A percentile compares a stretch with the other conserved stretches of the same genome.
Evolutionary conservation across 352 stramenopile genomes (phyloP).

Genomic region (Thalassiosira hispida): DNA sequence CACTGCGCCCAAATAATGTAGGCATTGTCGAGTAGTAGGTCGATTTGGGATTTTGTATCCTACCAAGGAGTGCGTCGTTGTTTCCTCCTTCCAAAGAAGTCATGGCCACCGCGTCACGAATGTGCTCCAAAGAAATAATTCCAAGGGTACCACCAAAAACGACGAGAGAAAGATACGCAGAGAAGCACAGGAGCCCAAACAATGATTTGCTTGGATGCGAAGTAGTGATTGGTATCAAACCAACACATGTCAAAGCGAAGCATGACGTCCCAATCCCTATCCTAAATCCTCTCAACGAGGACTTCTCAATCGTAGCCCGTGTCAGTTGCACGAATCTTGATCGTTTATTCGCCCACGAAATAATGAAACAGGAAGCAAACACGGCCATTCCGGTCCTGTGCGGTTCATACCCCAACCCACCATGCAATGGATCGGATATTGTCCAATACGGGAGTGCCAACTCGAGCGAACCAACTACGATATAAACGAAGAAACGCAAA

Average conservation of each 20-base stretch:
- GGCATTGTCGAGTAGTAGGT: background rate
- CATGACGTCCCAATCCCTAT: conserved; percentile 28
- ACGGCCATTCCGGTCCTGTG: conserved; percentile 13
- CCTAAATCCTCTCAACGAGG: conserved; percentile 32
- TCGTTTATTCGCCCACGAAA: conserved; percentile 14
- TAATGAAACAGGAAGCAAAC: conserved; percentile 24
- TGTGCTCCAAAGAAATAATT: conserved; percentile 26
- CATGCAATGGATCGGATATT: conserved; percentile 24
- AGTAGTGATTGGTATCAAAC: conserved; percentile 23
- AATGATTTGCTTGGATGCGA: conserved; percentile 18
- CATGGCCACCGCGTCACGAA: conserved; percentile 16
- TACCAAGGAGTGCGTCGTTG: conserved; percentile 5
- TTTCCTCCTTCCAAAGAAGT: conserved; percentile 10
- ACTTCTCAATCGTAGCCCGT: conserved; percentile 21
- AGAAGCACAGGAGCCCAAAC: conserved; percentile 20
- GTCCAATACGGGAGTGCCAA: conserved; percentile 23
- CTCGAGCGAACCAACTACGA: conserved; percentile 34
- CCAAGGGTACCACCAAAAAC: conserved; percentile 16
- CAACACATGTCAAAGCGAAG: conserved; percentile 23
- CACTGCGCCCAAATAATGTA: conserved; percentile 9
- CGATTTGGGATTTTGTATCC: conserved; percentile 14
- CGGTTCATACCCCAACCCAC: conserved; percentile 31
- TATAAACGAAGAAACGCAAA: conserved; percentile 14
- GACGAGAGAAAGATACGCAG: conserved; percentile 17
- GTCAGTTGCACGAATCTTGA: conserved; percentile 9